Evolutionary conservation across 495 filamentous ascomycete species (phyloP), one percentile per base, ranked within the genome.

Genomic region (Pyrenula aspistea): DNA sequence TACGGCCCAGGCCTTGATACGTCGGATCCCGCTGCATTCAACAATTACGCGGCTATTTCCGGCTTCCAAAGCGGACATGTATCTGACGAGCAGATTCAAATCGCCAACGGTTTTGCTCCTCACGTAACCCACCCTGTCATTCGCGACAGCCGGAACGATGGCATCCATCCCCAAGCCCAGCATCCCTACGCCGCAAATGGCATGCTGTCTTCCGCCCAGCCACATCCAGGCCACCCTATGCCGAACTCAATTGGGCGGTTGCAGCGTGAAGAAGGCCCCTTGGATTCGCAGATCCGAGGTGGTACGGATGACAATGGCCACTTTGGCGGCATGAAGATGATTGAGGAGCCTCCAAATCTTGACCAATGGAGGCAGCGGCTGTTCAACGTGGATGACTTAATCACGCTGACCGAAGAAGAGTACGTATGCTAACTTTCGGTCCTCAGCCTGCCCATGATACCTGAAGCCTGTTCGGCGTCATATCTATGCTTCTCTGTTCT

Each of bases 381-480:
- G 49, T 95, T 94, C 67, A 72, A 88, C 63, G 83, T 92, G 15
- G 81, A 91, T 59, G 83, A 88, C 24, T 79, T 75, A 11, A 85
- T 95, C 51, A 81, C 80, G 4, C 63, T 95, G 63, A 88, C 79
- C 31, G 85, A 91, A 72, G 85, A 92, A 55, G 77, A 93, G 87
- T 91, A 82, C 60, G 82, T 71, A 25, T 2, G n/a, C n/a, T n/a
- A n/a, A n/a, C 42, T 11, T 48, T 19, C 42, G 11, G 19, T 11
- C 42, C 42, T 48, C 19, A 48, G 42, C 42, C 42, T 11, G 42
- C 42, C 11, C 42, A 11, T 19, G 11, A 48, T 19, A 11, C 11
- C 11, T 48, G 11, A 48, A 19, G 42, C 42, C n/a, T n/a, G n/a
- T n/a, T n/a, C n/a, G n/a, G n/a, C n/a, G n/a, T n/a, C n/a, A n/a